phyloP scores from a whole-genome alignment of 2,329 filamentous ascomycete species.

The Lasiodiplodia sp. region DNA sequence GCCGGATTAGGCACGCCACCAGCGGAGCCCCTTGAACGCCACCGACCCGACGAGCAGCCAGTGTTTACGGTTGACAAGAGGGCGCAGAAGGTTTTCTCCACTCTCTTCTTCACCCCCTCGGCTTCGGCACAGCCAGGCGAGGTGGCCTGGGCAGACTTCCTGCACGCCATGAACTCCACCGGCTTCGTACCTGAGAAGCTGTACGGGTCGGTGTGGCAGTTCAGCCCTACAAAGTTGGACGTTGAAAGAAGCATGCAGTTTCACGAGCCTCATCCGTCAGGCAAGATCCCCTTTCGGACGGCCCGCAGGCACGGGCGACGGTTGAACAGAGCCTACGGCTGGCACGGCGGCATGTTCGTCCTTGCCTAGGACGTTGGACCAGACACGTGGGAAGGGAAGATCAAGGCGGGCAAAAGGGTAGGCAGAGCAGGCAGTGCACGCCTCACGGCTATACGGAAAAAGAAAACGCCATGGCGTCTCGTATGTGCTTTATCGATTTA shows the following conservation, averaged over 20 bases:
- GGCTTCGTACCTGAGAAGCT: conserved; percentile 65
- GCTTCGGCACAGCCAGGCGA: conserved; percentile 54
- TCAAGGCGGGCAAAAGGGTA: conserved; percentile 5
- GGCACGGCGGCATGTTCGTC: conserved; percentile 56
- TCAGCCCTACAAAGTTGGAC: conserved; percentile 53
- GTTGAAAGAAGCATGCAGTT: conserved; percentile 63
- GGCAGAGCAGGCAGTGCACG: not conserved
- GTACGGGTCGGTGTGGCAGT: conserved; percentile 69
- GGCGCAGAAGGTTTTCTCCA: conserved; percentile 52
- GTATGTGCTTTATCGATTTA: conserved; percentile 27
- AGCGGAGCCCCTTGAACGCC: conserved; percentile 14
- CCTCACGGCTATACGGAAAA: not conserved
- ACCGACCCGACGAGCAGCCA: conserved; percentile 9
- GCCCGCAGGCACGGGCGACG: conserved; percentile 59
- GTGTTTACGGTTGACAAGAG: conserved; percentile 47
- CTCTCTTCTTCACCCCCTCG: conserved; percentile 50
- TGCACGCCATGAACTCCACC: conserved; percentile 58
- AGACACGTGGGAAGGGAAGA: conserved; percentile 15
- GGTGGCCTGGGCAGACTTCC: conserved; percentile 61
- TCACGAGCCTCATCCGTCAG: conserved; percentile 65
- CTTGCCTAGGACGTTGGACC: not conserved
- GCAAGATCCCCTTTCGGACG: conserved; percentile 58
- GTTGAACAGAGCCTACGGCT: conserved; percentile 60
- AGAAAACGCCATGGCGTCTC: conserved; percentile 10
- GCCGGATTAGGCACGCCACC: not conserved